These are phyloP conservation scores for Cyberlindnera euphorbiiphila DNA, from an alignment of 805 yeast genomes.

Conservation along the genomic window DNA sequence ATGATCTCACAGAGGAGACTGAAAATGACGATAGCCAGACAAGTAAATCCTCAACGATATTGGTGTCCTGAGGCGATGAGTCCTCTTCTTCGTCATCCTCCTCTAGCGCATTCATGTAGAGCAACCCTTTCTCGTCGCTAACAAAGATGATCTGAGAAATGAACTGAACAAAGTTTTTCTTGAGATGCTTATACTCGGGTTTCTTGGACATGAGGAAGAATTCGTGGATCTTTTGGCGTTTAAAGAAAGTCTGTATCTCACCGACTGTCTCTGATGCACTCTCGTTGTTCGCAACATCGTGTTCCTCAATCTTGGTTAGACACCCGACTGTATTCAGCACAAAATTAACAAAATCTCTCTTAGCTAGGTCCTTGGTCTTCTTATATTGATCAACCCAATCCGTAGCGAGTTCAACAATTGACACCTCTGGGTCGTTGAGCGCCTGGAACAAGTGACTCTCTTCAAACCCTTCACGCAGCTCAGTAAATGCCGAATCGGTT, in stretches of 20 bases:
- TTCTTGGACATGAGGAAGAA: slow-evolving; percentile 60
- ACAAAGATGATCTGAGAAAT: slow-evolving; percentile 46
- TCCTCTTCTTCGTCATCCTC: slow-evolving; percentile 31
- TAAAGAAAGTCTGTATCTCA: slow-evolving; percentile 63
- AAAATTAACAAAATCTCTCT: slow-evolving; percentile 64
- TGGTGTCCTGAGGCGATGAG: slow-evolving; percentile 33
- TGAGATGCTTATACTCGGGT: slow-evolving; percentile 43
- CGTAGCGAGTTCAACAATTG: slow-evolving; percentile 49
- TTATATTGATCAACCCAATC: slow-evolving; percentile 55
- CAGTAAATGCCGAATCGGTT: slow-evolving; percentile 29
- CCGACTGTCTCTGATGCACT: slow-evolving; percentile 69
- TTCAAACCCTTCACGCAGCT: slow-evolving; percentile 38
- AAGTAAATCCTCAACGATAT: slow-evolving; percentile 50
- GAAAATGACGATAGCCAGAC: slow-evolving; percentile 78
- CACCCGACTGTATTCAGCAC: slow-evolving; percentile 72
- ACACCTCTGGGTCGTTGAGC: slow-evolving; percentile 43
- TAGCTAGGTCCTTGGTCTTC: slow-evolving; percentile 41
- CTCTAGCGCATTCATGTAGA: slow-evolving; percentile 39
- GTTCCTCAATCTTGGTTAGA: slow-evolving; percentile 58
- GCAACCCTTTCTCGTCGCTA: slow-evolving; percentile 58
- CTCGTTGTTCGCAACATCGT: slow-evolving; percentile 69
- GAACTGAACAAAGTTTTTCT: slow-evolving; percentile 51
- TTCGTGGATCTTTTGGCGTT: slow-evolving; percentile 60
- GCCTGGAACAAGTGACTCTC: slow-evolving; percentile 50
- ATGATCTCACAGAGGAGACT: slow-evolving; percentile 62